Conservation (phyloP, 208 protist genomes). For the Leishmania martiniquensis region DNA sequence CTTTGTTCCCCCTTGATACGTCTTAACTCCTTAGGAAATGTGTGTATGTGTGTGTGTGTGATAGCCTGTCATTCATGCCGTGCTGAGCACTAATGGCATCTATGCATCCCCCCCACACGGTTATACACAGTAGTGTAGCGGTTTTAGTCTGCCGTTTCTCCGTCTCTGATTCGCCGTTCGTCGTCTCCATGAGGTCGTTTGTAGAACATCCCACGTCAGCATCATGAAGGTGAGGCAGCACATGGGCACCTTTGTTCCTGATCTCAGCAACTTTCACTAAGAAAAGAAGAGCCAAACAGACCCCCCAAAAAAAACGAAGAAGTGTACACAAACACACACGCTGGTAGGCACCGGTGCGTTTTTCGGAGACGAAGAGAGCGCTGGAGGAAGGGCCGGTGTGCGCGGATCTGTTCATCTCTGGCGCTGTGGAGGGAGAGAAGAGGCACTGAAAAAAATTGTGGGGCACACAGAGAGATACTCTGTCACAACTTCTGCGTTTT, state of each 20-base stretch:
- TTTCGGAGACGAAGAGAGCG: background rate
- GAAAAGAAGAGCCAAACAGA: background rate
- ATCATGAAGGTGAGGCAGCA: background rate
- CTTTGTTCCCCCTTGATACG: slow-evolving; percentile 1
- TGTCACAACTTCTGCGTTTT: background rate
- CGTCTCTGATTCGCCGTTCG: background rate
- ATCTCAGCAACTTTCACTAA: background rate
- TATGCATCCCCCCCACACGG: too few relatives aligned
- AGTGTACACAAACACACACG: background rate
- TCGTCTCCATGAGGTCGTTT: background rate
- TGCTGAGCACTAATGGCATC: too few relatives aligned
- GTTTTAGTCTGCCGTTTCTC: background rate
- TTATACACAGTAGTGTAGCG: background rate
- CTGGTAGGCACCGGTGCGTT: background rate
- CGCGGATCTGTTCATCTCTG: background rate
- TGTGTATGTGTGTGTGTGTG: slow-evolving; percentile 7
- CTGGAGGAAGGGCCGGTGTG: background rate
- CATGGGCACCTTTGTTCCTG: background rate
- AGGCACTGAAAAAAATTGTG: background rate
- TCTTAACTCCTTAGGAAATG: slow-evolving; percentile 13
- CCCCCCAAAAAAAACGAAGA: background rate
- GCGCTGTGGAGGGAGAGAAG: background rate
- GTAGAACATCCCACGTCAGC: background rate
- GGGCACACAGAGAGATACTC: background rate
- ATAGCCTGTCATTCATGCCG: background rate